Base-by-base conservation (phyloP, 805 yeast species). In the Candida ortonii region DNA sequence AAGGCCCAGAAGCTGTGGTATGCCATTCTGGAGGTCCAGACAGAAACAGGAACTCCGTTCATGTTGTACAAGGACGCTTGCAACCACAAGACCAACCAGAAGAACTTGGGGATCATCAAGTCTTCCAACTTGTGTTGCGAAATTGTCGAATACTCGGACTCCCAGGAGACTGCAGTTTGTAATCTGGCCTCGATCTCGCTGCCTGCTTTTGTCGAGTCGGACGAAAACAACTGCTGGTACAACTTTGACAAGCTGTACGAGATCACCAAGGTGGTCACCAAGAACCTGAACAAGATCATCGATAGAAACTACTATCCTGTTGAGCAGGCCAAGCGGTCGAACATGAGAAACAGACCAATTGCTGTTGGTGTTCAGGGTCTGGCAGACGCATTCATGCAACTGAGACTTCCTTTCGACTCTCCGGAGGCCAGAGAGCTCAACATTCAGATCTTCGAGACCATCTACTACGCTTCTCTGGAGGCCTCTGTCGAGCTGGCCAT, bases 331-430 rank as follows among this genome's bases (percentile, higher is more conserved):
- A 60, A 60, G 47, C 62, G 51, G 20, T 74, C 80, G 21, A 75
- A 75, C 56, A 62, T 69, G 70, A 69, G 73, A 53, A 69, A 75
- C 51, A 68, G 81, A 61, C 81, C 81, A 18, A 72, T 75, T 57
- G 80, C 80, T 25, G 62, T 75, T 39, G 81, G 81, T 58, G 80
- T 75, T 32, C 81, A 75, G 59, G 81, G 81, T 49, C 65, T 75
- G 33, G 80, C 81, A 21, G 81, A 75, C 51, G 59, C 76, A 4
- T 75, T 75, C 51, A 70, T 73, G 74, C 64, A 64, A 39, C 62
- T 74, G 52, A 65, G 80, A 57, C 51, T 73, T 44, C 77, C 80
- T 26, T 75, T 75, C 49, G 80, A 74, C 53, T 72, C 78, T 20
- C 70, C 63, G 47, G 76, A 70, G 48, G 80, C 81, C 14, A 65